Percentiles rank a stretch among this genome's conserved stretches.
Evolutionary conservation across 1,284 basidiomycete species (phyloP).

Genomic region (Cutaneotrichosporon sp.): DNA sequence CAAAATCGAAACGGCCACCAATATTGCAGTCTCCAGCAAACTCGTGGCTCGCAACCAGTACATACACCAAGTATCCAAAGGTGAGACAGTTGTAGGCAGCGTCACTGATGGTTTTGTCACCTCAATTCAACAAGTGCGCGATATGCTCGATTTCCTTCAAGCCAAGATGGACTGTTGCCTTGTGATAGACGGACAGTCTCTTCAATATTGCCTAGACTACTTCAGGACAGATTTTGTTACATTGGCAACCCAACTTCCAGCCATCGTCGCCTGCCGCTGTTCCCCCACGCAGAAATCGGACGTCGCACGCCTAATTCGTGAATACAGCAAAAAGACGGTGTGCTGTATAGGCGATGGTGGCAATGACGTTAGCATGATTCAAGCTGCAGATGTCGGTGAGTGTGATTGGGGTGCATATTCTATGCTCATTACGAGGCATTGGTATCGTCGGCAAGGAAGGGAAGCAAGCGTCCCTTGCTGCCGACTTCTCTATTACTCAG

Average conservation of each 20-base stretch:
- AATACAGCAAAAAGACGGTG: slow-evolving; percentile 84
- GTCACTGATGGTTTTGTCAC: slow-evolving; percentile 49
- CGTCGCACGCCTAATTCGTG: slow-evolving; percentile 84
- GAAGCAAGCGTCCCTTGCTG: slow-evolving; percentile 93
- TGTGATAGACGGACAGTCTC: slow-evolving; percentile 96
- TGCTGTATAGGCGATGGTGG: slow-evolving; percentile 98
- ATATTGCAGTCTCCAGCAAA: slow-evolving; percentile 96
- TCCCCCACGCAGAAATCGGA: slow-evolving; percentile 99
- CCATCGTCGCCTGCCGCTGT: slow-evolving; percentile 95
- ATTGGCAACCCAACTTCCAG: slow-evolving; percentile 89
- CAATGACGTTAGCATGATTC: slow-evolving; percentile 95
- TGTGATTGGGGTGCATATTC: slow-evolving; percentile 21
- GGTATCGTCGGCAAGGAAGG: slow-evolving; percentile 99
- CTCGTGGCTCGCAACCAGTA: slow-evolving; percentile 94
- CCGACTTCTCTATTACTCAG: slow-evolving; percentile 95
- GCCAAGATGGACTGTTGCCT: slow-evolving; percentile 95
- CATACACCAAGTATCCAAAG: slow-evolving; percentile 91
- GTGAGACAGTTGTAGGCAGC: slow-evolving; percentile 54
- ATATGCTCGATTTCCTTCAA: slow-evolving; percentile 90
- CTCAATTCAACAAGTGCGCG: slow-evolving; percentile 75
- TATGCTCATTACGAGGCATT: slow-evolving; percentile 58
- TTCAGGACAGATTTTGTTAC: slow-evolving; percentile 94
- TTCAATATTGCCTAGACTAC: slow-evolving; percentile 80
- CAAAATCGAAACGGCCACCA: slow-evolving; percentile 98
- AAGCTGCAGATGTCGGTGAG: slow-evolving; percentile 91